phyloP scores from a whole-genome alignment of 1,139 yeast genomes.

The Sugiyamaella castrensis region DNA sequence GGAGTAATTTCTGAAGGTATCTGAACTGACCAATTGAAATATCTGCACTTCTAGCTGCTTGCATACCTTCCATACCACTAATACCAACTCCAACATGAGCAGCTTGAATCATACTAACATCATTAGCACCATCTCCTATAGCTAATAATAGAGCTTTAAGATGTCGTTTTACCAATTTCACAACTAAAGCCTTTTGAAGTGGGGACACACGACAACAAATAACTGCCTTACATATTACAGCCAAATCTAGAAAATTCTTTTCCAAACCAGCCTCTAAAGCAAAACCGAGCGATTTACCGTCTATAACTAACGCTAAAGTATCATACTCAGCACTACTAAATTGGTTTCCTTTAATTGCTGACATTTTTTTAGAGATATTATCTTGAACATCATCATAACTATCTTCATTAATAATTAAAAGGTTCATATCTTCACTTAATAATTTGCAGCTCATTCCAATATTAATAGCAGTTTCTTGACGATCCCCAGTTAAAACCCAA shows the following conservation, averaged over 20 bases:
- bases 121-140: conserved; percentile 98
- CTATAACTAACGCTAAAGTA: conserved; percentile 85
- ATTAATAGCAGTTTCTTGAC: conserved; percentile 95
- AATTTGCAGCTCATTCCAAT: conserved; percentile 97
- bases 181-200: conserved; percentile 93
- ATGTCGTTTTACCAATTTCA: conserved; percentile 76
- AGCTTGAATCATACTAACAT: conserved; percentile 98
- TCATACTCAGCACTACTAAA: conserved; percentile 56
- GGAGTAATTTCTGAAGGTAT: conserved; percentile 70
- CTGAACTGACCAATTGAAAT: conserved; percentile 95
- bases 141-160: conserved; percentile 79
- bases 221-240: conserved; percentile 88
- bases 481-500: conserved; percentile 99
- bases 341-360: conserved; percentile 61
- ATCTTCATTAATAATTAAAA: conserved; percentile 85
- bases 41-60: conserved; percentile 98
- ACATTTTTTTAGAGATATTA: conserved; percentile 70
- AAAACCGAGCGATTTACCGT: conserved; percentile 83
- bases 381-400: conserved; percentile 67
- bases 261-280: conserved; percentile 84
- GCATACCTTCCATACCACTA: conserved; percentile 99
- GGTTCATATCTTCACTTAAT: conserved; percentile 92
- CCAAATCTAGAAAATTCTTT: conserved; percentile 73
- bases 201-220: conserved; percentile 98
- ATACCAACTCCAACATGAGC: conserved; percentile 99